These are phyloP conservation scores for Aspergillus sclerotialis DNA, from an alignment of 2,329 filamentous ascomycete genomes.

Conservation along the genomic window DNA sequence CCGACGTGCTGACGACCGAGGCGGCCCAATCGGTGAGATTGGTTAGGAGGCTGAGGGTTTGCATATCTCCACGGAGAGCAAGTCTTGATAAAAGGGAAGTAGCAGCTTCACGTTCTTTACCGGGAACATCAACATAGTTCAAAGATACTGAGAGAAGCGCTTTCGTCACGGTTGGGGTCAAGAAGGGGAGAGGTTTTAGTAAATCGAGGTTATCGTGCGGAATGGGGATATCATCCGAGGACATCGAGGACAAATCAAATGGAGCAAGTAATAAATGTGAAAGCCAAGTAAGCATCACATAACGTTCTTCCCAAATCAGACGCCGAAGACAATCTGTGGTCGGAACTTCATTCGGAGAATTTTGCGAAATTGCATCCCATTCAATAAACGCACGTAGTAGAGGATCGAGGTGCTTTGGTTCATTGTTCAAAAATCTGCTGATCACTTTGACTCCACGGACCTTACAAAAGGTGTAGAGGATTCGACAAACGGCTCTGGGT, in stretches of 20 bases:
- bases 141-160: slow-evolving; percentile 66
- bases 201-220: slow-evolving; percentile 26
- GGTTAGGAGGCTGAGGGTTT: slow-evolving; percentile 62
- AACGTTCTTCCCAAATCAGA: slow-evolving; percentile 81
- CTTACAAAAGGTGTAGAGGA: slow-evolving; percentile 90
- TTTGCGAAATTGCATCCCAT: slow-evolving; percentile 28
- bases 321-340: slow-evolving; percentile 15
- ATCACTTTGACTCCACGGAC: slow-evolving; percentile 90
- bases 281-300: slow-evolving; percentile 81
- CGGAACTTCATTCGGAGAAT: slow-evolving; percentile 8
- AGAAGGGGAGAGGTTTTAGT: slow-evolving; percentile 43
- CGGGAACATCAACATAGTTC: slow-evolving; percentile 64
- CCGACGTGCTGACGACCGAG: slow-evolving; percentile 48
- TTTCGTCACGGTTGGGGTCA: slow-evolving; percentile 62
- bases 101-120: slow-evolving; percentile 87
- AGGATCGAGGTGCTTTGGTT: slow-evolving; percentile 75
- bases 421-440: slow-evolving; percentile 82
- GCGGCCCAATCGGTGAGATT: slow-evolving; percentile 66
- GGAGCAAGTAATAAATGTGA: slow-evolving; percentile 76
- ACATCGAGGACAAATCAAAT: slow-evolving; percentile 85
- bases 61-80: slow-evolving; percentile 82
- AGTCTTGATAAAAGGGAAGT: slow-evolving; percentile 73
- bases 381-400: slow-evolving; percentile 69
- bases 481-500: slow-evolving; percentile 64
- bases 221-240: slow-evolving; percentile 38